Evolutionary conservation across 225 moss, liverwort and hornwort species (phyloP).

Genomic region (Pseudoscleropodium purum): DNA sequence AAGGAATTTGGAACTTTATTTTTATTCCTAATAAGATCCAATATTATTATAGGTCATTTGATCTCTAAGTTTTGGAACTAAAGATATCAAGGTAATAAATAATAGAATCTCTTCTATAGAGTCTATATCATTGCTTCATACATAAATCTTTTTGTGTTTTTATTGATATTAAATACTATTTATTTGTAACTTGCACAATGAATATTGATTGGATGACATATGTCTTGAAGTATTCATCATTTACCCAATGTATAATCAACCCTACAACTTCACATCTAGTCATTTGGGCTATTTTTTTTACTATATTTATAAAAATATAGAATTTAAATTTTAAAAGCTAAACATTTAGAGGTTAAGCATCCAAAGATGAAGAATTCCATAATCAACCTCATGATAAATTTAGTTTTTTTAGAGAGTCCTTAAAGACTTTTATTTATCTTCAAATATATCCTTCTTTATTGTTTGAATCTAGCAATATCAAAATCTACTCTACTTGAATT

Average conservation of each 20-base stretch:
- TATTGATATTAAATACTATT: neutral
- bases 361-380: neutral
- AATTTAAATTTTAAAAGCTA: accelerated
- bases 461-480: neutral
- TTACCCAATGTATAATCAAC: accelerated
- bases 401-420: neutral
- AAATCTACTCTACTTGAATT: neutral
- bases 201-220: neutral
- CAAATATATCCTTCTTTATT: neutral
- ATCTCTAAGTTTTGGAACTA: neutral
- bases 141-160: neutral
- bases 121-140: neutral
- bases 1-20: neutral
- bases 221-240: neutral
- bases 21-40: neutral
- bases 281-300: accelerated
- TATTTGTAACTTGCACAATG: neutral
- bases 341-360: neutral
- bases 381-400: neutral
- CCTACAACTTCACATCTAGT: neutral
- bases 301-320: neutral
- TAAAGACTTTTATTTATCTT: neutral
- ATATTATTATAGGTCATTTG: neutral
- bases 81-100: neutral
- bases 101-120: neutral